phyloP scores from a whole-genome alignment of 2,329 filamentous ascomycete species.

The Trichoderma endophyticum region DNA sequence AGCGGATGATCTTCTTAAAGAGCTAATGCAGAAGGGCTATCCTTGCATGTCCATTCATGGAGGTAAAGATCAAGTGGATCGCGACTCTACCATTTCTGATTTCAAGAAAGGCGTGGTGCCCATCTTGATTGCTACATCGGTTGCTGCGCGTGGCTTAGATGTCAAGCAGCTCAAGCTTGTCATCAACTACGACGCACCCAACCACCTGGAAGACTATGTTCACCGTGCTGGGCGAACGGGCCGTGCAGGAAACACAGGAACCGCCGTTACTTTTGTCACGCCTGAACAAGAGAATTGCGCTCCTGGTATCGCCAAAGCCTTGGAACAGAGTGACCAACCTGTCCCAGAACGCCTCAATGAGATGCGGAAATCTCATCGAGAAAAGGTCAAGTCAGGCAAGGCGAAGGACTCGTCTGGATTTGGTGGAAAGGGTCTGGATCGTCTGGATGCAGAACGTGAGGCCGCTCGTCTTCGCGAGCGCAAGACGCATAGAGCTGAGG shows the following conservation, averaged over 20 bases:
- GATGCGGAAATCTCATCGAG: slow-evolving; percentile 70
- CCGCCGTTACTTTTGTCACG: slow-evolving; percentile 90
- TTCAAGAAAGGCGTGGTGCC: slow-evolving; percentile 91
- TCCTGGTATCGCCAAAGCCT: slow-evolving; percentile 80
- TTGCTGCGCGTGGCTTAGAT: slow-evolving; percentile 90
- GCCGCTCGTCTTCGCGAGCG: slow-evolving; percentile 81
- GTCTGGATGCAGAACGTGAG: slow-evolving; percentile 86
- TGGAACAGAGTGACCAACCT: slow-evolving; percentile 85
- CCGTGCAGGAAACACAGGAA: slow-evolving; percentile 89
- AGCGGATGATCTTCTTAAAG: slow-evolving; percentile 73
- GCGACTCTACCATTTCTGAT: slow-evolving; percentile 86
- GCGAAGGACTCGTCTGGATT: slow-evolving; percentile 89
- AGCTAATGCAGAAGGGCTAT: slow-evolving; percentile 79
- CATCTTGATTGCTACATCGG: slow-evolving; percentile 89
- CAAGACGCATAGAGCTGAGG: slow-evolving; percentile 84
- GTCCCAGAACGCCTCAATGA: slow-evolving; percentile 68
- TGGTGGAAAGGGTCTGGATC: slow-evolving; percentile 89
- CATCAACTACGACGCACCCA: slow-evolving; percentile 91
- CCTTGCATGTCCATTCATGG: slow-evolving; percentile 92
- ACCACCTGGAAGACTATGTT: slow-evolving; percentile 94
- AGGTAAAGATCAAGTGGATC: slow-evolving; percentile 88
- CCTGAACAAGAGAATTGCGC: slow-evolving; percentile 90
- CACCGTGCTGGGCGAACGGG: slow-evolving; percentile 92
- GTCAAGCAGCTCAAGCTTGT: slow-evolving; percentile 95
- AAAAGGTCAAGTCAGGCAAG: slow-evolving; percentile 90